Base-by-base conservation (phyloP, 2,329 filamentous ascomycete species). In the Sarocladium brachiariae region DNA sequence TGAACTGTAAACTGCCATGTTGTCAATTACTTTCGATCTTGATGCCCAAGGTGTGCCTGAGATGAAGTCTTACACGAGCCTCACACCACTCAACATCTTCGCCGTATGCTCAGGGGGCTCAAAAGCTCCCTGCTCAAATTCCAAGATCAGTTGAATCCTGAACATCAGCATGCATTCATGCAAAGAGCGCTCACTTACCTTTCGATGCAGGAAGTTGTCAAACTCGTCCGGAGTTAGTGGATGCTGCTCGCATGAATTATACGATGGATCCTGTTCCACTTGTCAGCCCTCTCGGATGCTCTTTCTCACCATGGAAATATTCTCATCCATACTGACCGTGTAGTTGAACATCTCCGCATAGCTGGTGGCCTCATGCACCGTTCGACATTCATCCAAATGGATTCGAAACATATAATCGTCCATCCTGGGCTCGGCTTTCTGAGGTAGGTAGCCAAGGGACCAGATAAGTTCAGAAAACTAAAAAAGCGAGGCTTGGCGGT, bases 311-410 rank as follows among this genome's bases (percentile, higher is more conserved):
- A 13, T 25, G 18, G 16, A 7, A n/a, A 43, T 11, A 23, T 18
- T 3, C 4, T 25, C 21, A 25, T 11, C 21, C 11, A 24, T 14
- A 27, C 37, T 55, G 62, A 81, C 78, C 60, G 77, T 75, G 56
- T 80, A 82, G 56, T 81, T 82, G 57, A 79, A 71, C 33, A 81
- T 77, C 61, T 82, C 76, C 21, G 82, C 56, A 60, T 79, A 83
- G 55, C 67, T 72, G 16, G 77, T 81, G 50, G 64, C 65, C 62
- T 83, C 79, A 3, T 63, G 53, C 45, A 81, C 74, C 27, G 69
- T 66, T 19, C 64, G 69, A 59, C 76, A 81, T 41, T 70, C 62
- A 9, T 67, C 59, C 52, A 82, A 68, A 58, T 74, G 71, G 27
- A 63, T 56, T 54, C 68, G 65, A 56, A 81, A 81, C 64, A 81